These are phyloP conservation scores for Chytridiales sp. DNA, from an alignment of 371 early-diverging fungal species.

Conservation along the genomic window DNA sequence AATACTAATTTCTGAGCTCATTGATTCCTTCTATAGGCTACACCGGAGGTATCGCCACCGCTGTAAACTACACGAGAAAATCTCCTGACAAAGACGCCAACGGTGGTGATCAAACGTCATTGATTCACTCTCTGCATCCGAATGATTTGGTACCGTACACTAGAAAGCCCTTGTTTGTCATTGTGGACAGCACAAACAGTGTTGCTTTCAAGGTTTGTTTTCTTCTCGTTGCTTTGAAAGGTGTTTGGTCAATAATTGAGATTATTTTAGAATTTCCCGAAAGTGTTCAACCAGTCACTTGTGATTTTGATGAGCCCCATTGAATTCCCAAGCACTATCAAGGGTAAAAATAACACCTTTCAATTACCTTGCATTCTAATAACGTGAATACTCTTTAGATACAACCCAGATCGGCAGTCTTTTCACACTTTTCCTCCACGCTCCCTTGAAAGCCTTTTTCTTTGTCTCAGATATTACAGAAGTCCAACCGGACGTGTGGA, in stretches of 20 bases:
- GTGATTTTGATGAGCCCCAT: conserved; percentile 87
- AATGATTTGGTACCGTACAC: conserved; percentile 90
- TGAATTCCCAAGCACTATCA: conserved; percentile 77
- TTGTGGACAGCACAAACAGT: conserved; percentile 87
- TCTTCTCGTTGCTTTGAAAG: background rate
- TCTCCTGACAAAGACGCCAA: conserved; percentile 32
- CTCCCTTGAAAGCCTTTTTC: conserved; percentile 51
- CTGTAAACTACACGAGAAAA: conserved; percentile 49
- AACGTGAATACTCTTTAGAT: conserved; percentile 43
- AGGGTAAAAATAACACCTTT: conserved; percentile 48
- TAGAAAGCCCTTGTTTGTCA: conserved; percentile 87
- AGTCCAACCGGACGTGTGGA: conserved; percentile 41
- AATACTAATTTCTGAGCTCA: conserved; percentile 5
- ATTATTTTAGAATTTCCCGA: conserved; percentile 49
- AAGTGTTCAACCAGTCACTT: conserved; percentile 82
- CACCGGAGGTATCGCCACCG: conserved; percentile 67
- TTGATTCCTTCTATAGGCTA: conserved; percentile 48
- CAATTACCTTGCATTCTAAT: background rate
- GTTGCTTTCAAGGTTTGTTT: conserved; percentile 64
- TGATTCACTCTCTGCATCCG: conserved; percentile 79
- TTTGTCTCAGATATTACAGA: conserved; percentile 46
- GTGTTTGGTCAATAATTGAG: background rate
- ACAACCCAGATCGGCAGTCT: conserved; percentile 82
- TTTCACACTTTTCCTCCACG: conserved; percentile 88
- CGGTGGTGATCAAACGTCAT: conserved; percentile 32